phyloP scores from a whole-genome alignment of 139 green algal genomes.

The Marvania coccoides region DNA sequence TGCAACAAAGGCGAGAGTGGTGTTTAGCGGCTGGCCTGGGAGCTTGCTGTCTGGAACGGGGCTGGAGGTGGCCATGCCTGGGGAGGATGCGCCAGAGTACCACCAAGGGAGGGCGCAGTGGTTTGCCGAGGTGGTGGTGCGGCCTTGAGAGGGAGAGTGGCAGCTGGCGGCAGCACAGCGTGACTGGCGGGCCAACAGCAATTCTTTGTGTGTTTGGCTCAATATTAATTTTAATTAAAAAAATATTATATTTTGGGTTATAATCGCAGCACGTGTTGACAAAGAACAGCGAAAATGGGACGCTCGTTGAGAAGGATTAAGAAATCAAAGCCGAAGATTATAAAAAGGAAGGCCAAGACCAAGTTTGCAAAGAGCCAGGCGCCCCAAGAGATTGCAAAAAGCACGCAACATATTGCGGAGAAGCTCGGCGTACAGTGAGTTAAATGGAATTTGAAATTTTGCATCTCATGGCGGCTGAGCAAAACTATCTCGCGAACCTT shows the following conservation, averaged over 20 bases:
- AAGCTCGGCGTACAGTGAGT: slow-evolving; percentile 23
- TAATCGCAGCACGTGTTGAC: background rate
- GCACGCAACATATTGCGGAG: background rate
- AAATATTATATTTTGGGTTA: background rate
- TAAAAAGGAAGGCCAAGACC: slow-evolving; percentile 22
- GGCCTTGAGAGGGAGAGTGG: background rate
- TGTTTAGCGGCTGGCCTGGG: slow-evolving; percentile 9
- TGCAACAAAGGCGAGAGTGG: slow-evolving; percentile 2
- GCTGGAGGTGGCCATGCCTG: slow-evolving; percentile 8
- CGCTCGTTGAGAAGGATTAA: slow-evolving; percentile 20
- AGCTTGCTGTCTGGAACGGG: slow-evolving; percentile 17
- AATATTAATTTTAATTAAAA: background rate
- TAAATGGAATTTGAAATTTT: background rate
- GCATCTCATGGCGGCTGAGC: background rate
- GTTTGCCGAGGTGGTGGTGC: slow-evolving; percentile 3
- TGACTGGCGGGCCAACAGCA: background rate
- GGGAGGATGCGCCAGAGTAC: background rate
- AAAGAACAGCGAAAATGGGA: slow-evolving; percentile 10
- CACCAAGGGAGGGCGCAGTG: slow-evolving; percentile 4
- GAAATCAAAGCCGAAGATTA: slow-evolving; percentile 16
- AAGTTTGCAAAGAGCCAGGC: slow-evolving; percentile 6
- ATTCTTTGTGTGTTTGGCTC: background rate
- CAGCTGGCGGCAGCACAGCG: background rate
- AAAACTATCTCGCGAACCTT: background rate
- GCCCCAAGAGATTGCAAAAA: slow-evolving; percentile 9